These are phyloP conservation scores for Hyphopichia khmerensis DNA, from an alignment of 1,139 yeast species.

Conservation along the genomic window DNA sequence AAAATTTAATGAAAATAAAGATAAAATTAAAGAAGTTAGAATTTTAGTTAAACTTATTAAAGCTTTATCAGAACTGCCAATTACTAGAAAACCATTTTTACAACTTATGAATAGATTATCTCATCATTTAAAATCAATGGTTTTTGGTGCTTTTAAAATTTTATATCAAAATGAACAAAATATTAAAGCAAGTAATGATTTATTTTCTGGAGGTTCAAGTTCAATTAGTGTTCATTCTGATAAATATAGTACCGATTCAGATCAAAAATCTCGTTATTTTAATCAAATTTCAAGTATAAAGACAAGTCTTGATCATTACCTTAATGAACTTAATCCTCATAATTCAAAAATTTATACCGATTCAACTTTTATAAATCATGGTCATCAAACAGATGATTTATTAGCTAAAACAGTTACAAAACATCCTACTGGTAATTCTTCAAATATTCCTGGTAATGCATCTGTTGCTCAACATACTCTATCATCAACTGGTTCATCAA, in stretches of 20 bases:
- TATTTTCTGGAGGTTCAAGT: constrained; percentile 5
- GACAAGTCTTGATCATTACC: constrained; percentile 13
- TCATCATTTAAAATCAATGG: constrained; percentile 25
- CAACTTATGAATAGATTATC: constrained; percentile 23
- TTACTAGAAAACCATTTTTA: constrained; percentile 21
- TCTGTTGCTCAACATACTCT: constrained; percentile 2
- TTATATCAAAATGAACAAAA: constrained; percentile 22
- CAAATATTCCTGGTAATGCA: not conserved
- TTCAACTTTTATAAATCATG: not conserved
- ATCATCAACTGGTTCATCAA: constrained; percentile 1
- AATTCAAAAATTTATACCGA: not conserved
- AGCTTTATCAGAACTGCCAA: constrained; percentile 32
- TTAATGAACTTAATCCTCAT: constrained; percentile 5
- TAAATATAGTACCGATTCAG: constrained; percentile 6
- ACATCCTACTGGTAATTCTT: not conserved
- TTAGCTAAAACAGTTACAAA: constrained; percentile 3
- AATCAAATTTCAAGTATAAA: constrained; percentile 5
- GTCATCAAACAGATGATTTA: constrained; percentile 4
- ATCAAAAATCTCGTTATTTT: constrained; percentile 1
- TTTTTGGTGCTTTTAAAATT: constrained; percentile 30
- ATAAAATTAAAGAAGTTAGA: constrained; percentile 29
- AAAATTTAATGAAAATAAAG: constrained; percentile 24
- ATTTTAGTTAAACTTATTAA: constrained; percentile 40
- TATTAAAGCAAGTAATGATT: constrained; percentile 1
- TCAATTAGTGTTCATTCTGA: constrained; percentile 10